Base-by-base conservation (phyloP, 179 eudicot species). In the Corrigiola litoralis region DNA sequence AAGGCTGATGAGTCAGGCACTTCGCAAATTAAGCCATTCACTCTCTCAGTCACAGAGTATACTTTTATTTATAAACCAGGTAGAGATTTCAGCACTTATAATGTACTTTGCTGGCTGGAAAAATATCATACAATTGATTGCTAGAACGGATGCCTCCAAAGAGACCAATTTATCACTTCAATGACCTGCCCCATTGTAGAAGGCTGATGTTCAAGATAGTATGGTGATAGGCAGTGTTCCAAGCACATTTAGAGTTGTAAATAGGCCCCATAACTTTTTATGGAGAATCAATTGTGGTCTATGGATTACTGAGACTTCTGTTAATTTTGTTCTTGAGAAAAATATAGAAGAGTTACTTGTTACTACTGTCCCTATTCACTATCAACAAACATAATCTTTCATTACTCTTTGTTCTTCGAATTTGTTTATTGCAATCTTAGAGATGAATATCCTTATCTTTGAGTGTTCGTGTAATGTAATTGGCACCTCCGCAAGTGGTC, bases 1-100 rank as follows among this genome's bases (percentile, higher is more conserved):
- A 27, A 83, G 99, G 71, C 72, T 94, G 75, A 94, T 94, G 99
- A 94, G 99, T 76, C 99, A 94, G 74, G 99, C 99, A 48, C 92
- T 94, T 32, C 97, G 99, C 36, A 95, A 95, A 80, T 72, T 95
- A 70, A 91, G 97, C 76, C 99, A 95, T 72, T 91, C 99, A 23
- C 70, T 95, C 65, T 95, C 99, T 45, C 77, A 83, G 70, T 91
- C 99, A 53, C 95, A 91, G 64, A 75, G 97, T 50, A 75, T 95
- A 59, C 74, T 95, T 71, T 50, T 95, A 64, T 95, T 95, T 69
- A 70, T 92, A 48, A 91, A 91, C 75, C 97, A 92, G 95, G 96
- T 85, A 61, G 23, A 68, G 25, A 54, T 45, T 14, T 2, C 16
- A 6, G 1, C 6, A 14, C 40, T 25, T 6, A 16, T 17, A n/a